A percentile compares a stretch with the other conserved stretches of the same genome.
Evolutionary conservation across 192 early-diverging fungal genomes (phyloP).

Genomic region (Anaeromyces robustus): DNA sequence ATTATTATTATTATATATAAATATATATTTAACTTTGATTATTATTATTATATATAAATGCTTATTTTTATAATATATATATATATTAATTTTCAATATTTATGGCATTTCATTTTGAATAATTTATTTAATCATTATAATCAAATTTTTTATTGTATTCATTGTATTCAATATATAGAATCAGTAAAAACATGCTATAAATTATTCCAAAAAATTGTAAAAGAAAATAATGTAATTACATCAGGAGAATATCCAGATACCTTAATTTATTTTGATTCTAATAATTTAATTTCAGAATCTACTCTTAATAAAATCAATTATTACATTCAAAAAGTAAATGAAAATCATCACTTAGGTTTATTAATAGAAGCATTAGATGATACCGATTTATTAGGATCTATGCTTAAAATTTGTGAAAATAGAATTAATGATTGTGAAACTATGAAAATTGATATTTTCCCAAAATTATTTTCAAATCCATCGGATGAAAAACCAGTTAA

Average conservation of each 20-base stretch:
- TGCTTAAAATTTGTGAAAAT: neutral
- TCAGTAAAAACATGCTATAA: neutral
- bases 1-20: no score
- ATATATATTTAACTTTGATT: no score
- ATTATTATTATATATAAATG: no score
- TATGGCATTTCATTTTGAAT: no score
- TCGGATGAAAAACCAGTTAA: neutral
- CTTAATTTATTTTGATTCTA: neutral
- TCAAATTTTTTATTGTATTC: no score
- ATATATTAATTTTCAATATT: no score
- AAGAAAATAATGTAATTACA: neutral
- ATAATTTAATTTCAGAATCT: neutral
- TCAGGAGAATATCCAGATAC: neutral
- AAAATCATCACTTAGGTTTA: neutral
- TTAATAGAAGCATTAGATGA: neutral
- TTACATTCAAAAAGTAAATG: neutral
- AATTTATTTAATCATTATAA: no score
- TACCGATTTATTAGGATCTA: neutral
- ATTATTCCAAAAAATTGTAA: neutral
- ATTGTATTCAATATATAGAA: neutral
- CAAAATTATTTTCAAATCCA: neutral
- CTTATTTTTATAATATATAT: no score
- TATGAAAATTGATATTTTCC: neutral
- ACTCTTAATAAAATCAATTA: neutral
- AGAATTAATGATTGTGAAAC: neutral